These are phyloP conservation scores for Rhodotorula sp. DNA, from an alignment of 1,284 basidiomycete genomes.

Conservation along the genomic window DNA sequence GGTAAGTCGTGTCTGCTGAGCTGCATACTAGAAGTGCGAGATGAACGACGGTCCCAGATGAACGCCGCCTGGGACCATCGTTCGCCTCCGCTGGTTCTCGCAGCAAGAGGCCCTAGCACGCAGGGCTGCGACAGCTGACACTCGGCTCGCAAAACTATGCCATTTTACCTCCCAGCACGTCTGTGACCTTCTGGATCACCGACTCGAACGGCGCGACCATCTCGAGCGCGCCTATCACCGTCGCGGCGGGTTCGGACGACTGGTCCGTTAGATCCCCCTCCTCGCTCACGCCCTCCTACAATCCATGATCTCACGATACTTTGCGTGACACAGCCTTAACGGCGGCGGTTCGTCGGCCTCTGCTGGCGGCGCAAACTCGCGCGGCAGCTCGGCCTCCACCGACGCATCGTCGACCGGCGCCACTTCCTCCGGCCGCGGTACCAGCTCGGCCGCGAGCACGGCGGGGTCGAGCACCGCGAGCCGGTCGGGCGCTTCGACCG, in stretches of 20 bases:
- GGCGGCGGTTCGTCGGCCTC: not conserved
- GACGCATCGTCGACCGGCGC: not conserved
- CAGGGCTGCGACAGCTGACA: no score
- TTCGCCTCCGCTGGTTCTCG: no score
- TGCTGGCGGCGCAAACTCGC: not conserved
- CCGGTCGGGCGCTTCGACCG: not conserved
- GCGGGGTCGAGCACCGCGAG: not conserved
- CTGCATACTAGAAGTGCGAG: not conserved
- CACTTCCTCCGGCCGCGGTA: not conserved
- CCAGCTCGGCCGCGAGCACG: not conserved
- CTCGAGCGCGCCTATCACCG: constrained; percentile 7
- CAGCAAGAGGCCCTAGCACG: no score
- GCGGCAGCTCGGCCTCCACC: not conserved
- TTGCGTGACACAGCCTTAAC: not conserved
- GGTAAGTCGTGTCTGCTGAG: not conserved
- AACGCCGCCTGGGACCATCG: no score
- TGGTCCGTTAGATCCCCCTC: not conserved
- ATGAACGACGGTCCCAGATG: not conserved
- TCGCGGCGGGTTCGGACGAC: not conserved
- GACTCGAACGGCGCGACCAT: constrained; percentile 14
- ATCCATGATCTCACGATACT: not conserved
- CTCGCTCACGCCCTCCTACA: not conserved
- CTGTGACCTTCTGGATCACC: constrained; percentile 21
- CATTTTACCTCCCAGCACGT: not conserved
- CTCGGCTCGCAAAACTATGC: no score